Percentiles rank a stretch among this genome's conserved stretches.
Evolutionary conservation across 495 filamentous ascomycete species (phyloP).

Genomic region (Apiosordaria backusii): DNA sequence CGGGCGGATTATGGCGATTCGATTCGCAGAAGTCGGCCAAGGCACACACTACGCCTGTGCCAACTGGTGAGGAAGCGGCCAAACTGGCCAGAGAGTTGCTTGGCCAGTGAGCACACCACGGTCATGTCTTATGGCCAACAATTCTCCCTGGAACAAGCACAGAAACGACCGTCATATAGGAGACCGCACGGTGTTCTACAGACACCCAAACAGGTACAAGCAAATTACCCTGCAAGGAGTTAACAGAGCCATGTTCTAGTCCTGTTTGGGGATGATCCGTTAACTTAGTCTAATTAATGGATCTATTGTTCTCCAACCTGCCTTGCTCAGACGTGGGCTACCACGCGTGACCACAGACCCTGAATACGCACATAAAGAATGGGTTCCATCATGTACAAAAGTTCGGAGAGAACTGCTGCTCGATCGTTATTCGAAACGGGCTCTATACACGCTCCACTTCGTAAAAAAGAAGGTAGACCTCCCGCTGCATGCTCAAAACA

Average conservation of each 20-base stretch:
- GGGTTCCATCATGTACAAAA: too few relatives aligned
- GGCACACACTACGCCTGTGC: constrained; percentile 34
- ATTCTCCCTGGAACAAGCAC: not conserved
- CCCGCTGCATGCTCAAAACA: constrained; percentile 87
- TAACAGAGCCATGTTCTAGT: too few relatives aligned
- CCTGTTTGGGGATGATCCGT: not conserved
- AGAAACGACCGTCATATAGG: not conserved
- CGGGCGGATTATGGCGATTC: constrained; percentile 85
- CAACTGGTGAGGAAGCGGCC: constrained; percentile 38
- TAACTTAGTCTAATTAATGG: not conserved
- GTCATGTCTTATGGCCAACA: not conserved
- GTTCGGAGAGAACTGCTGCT: too few relatives aligned
- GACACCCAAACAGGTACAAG: too few relatives aligned
- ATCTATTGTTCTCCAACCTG: not conserved
- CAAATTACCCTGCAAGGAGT: too few relatives aligned
- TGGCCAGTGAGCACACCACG: constrained; percentile 34
- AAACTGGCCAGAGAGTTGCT: constrained; percentile 40
- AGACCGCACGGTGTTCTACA: too few relatives aligned
- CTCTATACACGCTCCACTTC: constrained; percentile 56
- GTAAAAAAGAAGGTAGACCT: constrained; percentile 96
- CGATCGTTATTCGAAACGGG: not conserved
- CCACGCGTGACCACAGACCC: too few relatives aligned
- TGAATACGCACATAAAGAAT: too few relatives aligned
- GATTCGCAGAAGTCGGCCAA: constrained; percentile 60
- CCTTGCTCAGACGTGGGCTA: too few relatives aligned